Conservation (phyloP, 768 basidiomycete genomes). For the Boletus reticuloceps region DNA sequence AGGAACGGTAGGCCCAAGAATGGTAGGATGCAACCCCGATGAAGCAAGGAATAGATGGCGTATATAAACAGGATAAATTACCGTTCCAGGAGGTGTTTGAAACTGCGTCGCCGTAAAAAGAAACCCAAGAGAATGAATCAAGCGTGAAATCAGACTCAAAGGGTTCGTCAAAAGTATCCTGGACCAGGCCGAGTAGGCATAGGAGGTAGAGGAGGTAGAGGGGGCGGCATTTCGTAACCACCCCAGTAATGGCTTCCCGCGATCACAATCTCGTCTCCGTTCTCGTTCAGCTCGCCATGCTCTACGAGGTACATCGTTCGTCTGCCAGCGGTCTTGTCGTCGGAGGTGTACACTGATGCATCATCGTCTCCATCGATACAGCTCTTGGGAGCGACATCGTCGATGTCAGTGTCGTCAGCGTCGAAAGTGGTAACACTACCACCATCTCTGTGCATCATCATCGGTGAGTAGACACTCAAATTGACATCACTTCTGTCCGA, state of each 20-base stretch:
- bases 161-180: conserved; percentile 24
- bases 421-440: conserved; percentile 19
- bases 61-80: conserved; percentile 34
- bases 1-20: conserved; percentile 14
- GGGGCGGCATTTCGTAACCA: conserved; percentile 14
- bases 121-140: conserved; percentile 9
- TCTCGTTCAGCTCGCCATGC: conserved; percentile 24
- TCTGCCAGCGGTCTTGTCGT: conserved; percentile 33
- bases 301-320: conserved; percentile 35
- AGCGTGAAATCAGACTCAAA: conserved; percentile 1
- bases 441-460: conserved; percentile 17
- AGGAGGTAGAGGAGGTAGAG: conserved; percentile 19
- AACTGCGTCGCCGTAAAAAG: background rate
- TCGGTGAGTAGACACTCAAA: conserved; percentile 16
- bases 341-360: conserved; percentile 28
- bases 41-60: conserved; percentile 9
- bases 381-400: conserved; percentile 12
- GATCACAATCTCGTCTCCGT: conserved; percentile 19
- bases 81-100: background rate
- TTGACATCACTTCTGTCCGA: conserved; percentile 19
- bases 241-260: conserved; percentile 22
- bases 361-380: conserved; percentile 26
- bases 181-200: conserved; percentile 20
- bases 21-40: background rate
- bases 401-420: conserved; percentile 22